phyloP scores from a whole-genome alignment of 1,139 yeast genomes.

The Magnusiomyces fungicola region DNA sequence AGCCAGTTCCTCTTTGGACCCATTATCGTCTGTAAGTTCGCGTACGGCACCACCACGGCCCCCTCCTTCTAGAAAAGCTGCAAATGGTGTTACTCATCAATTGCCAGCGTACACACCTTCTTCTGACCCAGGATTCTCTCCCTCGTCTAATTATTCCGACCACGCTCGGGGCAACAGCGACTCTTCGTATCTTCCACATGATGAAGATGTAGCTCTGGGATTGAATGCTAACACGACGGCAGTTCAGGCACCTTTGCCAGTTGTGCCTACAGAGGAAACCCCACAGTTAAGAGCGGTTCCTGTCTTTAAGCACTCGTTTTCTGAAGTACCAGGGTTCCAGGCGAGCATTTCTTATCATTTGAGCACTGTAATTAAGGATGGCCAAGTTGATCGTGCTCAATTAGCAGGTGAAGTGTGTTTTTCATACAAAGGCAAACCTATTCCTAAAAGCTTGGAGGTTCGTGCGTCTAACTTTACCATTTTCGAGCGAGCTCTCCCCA shows the following conservation, averaged over 20 bases:
- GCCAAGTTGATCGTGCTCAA: conserved; percentile 49
- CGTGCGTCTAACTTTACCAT: conserved; percentile 16
- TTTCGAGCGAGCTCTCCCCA: conserved; percentile 20
- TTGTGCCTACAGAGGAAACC: neutral
- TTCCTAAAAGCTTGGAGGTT: too few species aligned
- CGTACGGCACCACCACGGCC: neutral
- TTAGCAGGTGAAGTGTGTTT: conserved; percentile 76
- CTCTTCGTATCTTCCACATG: too few species aligned
- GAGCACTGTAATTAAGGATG: conserved; percentile 65
- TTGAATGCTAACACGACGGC: too few species aligned
- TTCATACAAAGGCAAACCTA: conserved; percentile 18
- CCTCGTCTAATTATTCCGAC: too few species aligned
- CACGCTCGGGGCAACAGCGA: too few species aligned
- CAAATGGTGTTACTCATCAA: conserved; percentile 16
- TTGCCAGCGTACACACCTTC: neutral
- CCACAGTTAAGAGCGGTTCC: neutral
- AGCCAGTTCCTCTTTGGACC: too few species aligned
- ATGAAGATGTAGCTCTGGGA: too few species aligned
- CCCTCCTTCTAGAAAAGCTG: conserved; percentile 16
- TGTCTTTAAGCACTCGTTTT: conserved; percentile 22
- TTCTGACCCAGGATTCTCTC: too few species aligned
- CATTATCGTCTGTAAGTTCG: too few species aligned
- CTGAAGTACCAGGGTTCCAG: conserved; percentile 52
- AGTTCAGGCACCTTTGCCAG: too few species aligned
- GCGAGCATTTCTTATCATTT: conserved; percentile 78